Conservation (phyloP, 2,329 filamentous ascomycete species). For the Botrytis paeoniae region DNA sequence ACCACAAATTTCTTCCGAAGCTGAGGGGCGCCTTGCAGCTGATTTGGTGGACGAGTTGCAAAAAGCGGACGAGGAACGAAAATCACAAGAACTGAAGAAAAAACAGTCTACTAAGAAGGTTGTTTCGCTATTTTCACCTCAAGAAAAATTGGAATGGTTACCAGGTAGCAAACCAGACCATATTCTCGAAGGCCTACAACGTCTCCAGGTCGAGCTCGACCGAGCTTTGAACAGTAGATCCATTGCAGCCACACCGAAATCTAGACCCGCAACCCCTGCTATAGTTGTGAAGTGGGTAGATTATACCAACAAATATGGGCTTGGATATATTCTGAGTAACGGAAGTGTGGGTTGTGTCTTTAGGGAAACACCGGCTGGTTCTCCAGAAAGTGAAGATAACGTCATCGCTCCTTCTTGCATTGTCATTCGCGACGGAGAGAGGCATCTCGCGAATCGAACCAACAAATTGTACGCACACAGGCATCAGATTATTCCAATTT, state of each 20-base stretch:
- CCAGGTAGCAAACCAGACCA: constrained; percentile 55
- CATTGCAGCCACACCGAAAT: constrained; percentile 57
- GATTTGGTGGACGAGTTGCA: constrained; percentile 35
- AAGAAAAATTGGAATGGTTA: constrained; percentile 50
- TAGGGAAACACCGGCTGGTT: constrained; percentile 49
- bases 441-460: constrained; percentile 62
- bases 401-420: constrained; percentile 67
- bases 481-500: constrained; percentile 62
- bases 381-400: constrained; percentile 47
- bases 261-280: constrained; percentile 55
- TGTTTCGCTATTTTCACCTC: constrained; percentile 51
- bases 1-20: constrained; percentile 28
- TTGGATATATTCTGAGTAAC: constrained; percentile 80
- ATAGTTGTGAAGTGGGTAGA: constrained; percentile 81
- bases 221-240: constrained; percentile 61
- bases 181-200: constrained; percentile 54
- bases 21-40: constrained; percentile 35
- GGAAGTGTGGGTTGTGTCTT: constrained; percentile 72
- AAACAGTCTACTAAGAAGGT: constrained; percentile 41
- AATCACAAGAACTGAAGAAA: constrained; percentile 32
- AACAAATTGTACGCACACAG: constrained; percentile 55
- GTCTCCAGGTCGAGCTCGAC: constrained; percentile 59
- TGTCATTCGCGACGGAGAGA: constrained; percentile 67
- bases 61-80: constrained; percentile 27
- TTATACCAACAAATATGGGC: constrained; percentile 81